Conservation (phyloP, 805 yeast species). For the Saccharomyces mikatae region DNA sequence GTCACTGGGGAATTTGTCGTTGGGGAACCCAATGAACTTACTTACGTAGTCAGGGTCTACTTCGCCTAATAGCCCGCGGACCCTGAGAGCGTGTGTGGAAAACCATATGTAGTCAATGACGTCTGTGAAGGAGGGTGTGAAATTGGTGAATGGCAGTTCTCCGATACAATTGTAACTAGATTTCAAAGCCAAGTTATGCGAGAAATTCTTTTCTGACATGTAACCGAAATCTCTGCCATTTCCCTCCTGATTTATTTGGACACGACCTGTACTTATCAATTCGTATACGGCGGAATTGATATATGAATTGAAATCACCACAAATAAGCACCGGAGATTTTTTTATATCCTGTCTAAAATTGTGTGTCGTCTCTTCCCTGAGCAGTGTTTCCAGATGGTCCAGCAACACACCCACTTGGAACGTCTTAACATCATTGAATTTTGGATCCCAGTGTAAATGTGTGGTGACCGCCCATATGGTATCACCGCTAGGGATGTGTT, state of each 20-base stretch:
- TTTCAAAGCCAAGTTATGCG: conserved; percentile 70
- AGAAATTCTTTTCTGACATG: conserved; percentile 82
- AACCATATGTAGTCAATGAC: conserved; percentile 96
- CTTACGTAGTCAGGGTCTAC: conserved; percentile 71
- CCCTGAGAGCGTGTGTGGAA: conserved; percentile 70
- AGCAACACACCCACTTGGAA: conserved; percentile 88
- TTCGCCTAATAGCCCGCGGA: conserved; percentile 78
- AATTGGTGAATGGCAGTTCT: conserved; percentile 90
- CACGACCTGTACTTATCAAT: conserved; percentile 72
- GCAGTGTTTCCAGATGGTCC: conserved; percentile 71
- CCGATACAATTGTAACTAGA: conserved; percentile 80
- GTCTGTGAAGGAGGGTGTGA: conserved; percentile 87
- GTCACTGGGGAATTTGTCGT: conserved; percentile 88
- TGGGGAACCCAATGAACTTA: conserved; percentile 85
- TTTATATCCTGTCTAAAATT: conserved; percentile 43
- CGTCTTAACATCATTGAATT: conserved; percentile 88
- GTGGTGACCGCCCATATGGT: conserved; percentile 74
- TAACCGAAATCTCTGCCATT: conserved; percentile 84
- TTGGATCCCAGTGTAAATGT: conserved; percentile 98
- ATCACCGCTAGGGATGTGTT: conserved; percentile 65
- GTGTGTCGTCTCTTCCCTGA: conserved; percentile 41
- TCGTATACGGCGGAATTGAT: conserved; percentile 86
- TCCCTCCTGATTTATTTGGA: conserved; percentile 71
- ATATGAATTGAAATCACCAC: conserved; percentile 94
- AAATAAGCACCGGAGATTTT: conserved; percentile 68